Percentiles rank a stretch among this genome's conserved stretches.
phyloP scores from a whole-genome alignment of 441 rosid genomes.

The Hura crepitans region DNA sequence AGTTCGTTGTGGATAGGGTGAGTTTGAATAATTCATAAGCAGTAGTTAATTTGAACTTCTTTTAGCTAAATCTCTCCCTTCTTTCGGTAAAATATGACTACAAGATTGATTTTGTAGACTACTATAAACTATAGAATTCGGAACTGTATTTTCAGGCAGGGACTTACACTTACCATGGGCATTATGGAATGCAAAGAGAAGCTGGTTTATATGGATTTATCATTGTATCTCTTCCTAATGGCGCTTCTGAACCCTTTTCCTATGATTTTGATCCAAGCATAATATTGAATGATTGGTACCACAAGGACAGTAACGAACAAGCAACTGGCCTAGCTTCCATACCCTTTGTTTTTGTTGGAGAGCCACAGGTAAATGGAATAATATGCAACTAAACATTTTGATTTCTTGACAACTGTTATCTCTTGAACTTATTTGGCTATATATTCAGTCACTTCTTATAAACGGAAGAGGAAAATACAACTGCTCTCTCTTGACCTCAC shows the following conservation, averaged over 20 bases:
- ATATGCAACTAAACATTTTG: too few species aligned
- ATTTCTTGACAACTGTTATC: too few species aligned
- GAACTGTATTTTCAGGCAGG: conserved; percentile 43
- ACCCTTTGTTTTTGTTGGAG: conserved; percentile 61
- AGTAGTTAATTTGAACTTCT: too few species aligned
- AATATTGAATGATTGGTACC: conserved; percentile 75
- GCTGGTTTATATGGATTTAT: conserved; percentile 64
- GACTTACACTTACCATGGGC: conserved; percentile 68
- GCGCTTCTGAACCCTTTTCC: conserved; percentile 50
- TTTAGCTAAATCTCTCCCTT: too few species aligned
- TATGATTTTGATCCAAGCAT: conserved; percentile 62
- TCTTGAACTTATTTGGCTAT: not conserved
- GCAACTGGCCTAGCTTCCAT: conserved; percentile 50
- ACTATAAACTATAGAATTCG: not conserved
- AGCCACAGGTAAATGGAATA: conserved; percentile 54
- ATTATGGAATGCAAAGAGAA: conserved; percentile 78
- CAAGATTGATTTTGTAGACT: too few species aligned
- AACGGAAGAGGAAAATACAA: conserved; percentile 68
- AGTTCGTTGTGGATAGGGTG: conserved; percentile 68
- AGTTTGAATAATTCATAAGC: conserved; percentile 2
- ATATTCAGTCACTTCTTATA: conserved; percentile 64
- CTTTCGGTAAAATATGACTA: too few species aligned
- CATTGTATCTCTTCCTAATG: conserved; percentile 40
- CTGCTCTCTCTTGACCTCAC: conserved; percentile 56
- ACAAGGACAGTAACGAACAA: conserved; percentile 51